A percentile compares a stretch with the other conserved stretches of the same genome.
Evolutionary conservation across 1,284 basidiomycete genomes (phyloP).

Genomic region (Apiotrichum laibachii): DNA sequence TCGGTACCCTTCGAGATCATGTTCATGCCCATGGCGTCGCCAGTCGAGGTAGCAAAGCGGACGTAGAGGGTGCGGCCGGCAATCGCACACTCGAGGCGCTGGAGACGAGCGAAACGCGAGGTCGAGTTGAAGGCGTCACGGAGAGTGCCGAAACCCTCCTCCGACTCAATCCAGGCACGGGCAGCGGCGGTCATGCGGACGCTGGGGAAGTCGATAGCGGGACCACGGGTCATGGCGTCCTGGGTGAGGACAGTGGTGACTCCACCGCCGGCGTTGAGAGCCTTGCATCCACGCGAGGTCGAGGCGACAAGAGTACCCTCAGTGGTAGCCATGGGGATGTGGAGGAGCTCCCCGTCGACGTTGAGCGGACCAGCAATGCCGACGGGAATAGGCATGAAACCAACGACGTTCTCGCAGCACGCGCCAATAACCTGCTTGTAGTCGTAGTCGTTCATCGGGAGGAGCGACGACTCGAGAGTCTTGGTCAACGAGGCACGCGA

Average conservation of each 20-base stretch:
- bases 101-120: conserved; percentile 80
- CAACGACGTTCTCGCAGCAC: conserved; percentile 99
- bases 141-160: conserved; percentile 72
- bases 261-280: conserved; percentile 91
- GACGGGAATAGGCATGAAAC: conserved; percentile 93
- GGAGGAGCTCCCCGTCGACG: conserved; percentile 80
- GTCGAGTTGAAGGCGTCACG: conserved; percentile 91
- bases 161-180: conserved; percentile 83
- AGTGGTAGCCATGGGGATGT: conserved; percentile 98
- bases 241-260: conserved; percentile 89
- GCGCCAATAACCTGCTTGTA: conserved; percentile 93
- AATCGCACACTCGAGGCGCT: conserved; percentile 76
- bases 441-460: conserved; percentile 86
- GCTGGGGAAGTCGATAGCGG: conserved; percentile 91
- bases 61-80: conserved; percentile 91
- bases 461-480: conserved; percentile 76
- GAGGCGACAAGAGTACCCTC: conserved; percentile 98
- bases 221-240: conserved; percentile 98
- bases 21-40: conserved; percentile 99
- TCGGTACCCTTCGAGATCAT: conserved; percentile 98
- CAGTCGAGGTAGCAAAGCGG: conserved; percentile 92
- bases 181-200: conserved; percentile 76
- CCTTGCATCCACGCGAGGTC: conserved; percentile 95
- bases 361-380: conserved; percentile 95
- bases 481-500: conserved; percentile 83